phyloP scores from a whole-genome alignment of 768 basidiomycete species.

The Auriscalpium vulgare region DNA sequence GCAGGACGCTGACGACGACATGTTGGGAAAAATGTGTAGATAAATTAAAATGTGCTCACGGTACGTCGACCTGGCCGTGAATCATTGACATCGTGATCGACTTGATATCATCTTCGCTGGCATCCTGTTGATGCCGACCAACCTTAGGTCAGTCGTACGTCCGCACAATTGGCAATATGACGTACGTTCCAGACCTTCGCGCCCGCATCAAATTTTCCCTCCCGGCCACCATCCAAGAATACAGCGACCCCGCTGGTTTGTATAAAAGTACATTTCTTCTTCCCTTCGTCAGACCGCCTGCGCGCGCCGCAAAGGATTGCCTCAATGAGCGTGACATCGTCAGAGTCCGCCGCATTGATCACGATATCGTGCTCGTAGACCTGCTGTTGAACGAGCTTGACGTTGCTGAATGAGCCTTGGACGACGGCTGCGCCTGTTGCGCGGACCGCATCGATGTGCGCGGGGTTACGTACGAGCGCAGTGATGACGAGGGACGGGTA shows the following conservation, averaged over 20 bases:
- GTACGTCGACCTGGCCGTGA: constrained; percentile 6
- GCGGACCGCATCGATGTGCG: not conserved
- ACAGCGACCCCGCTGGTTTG: constrained; percentile 6
- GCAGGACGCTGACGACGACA: not conserved
- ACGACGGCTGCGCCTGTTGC: not conserved
- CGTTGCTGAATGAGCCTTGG: not conserved
- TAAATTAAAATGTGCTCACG: not conserved
- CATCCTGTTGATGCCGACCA: not conserved
- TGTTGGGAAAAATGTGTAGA: not conserved
- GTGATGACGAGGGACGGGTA: not conserved
- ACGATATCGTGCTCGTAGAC: not conserved
- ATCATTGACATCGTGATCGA: constrained; percentile 3
- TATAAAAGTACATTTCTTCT: not conserved
- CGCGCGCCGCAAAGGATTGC: not conserved
- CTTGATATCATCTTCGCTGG: constrained; percentile 2
- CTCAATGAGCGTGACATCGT: not conserved
- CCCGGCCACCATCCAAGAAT: not conserved
- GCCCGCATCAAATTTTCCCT: constrained; percentile 3
- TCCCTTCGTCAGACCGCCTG: not conserved
- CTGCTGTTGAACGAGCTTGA: not conserved
- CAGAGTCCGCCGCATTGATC: not conserved
- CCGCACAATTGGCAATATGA: not conserved
- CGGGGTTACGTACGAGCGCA: not conserved
- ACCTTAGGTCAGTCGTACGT: not conserved
- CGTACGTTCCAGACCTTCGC: constrained; percentile 3